Evolutionary conservation across 2,329 filamentous ascomycete genomes (phyloP).

Genomic region (Annulohypoxylon truncatum): DNA sequence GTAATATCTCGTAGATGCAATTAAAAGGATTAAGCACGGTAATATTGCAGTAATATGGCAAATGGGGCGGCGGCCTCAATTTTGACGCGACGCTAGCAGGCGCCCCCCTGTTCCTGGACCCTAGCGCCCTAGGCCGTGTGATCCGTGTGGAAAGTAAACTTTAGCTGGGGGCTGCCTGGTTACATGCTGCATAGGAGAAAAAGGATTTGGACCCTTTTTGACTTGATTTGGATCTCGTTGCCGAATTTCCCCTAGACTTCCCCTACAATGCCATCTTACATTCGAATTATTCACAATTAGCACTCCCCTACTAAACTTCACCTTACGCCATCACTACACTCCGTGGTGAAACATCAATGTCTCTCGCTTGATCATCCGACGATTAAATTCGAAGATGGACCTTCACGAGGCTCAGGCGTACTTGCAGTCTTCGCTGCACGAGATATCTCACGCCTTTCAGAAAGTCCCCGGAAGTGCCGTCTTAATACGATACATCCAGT

Average conservation of each 20-base stretch:
- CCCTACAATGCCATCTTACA: constrained; percentile 23
- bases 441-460: constrained; percentile 77
- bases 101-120: constrained; percentile 4
- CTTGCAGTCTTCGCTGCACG: constrained; percentile 63
- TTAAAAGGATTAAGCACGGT: neutral
- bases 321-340: neutral
- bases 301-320: constrained; percentile 13
- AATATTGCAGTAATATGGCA: constrained; percentile 1
- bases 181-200: neutral
- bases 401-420: constrained; percentile 69
- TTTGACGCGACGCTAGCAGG: constrained; percentile 12
- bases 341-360: constrained; percentile 20
- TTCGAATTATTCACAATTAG: constrained; percentile 8
- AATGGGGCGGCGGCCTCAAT: constrained; percentile 12
- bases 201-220: constrained; percentile 23
- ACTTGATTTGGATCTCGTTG: constrained; percentile 21
- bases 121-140: neutral
- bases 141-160: neutral
- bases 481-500: constrained; percentile 92
- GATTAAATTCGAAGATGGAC: constrained; percentile 63
- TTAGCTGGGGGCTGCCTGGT: neutral
- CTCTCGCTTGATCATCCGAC: constrained; percentile 7
- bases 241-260: constrained; percentile 16
- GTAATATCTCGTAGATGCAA: neutral
- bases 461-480: constrained; percentile 94